Base-by-base conservation (phyloP, 331 rosid species). In the Ulmus americana region DNA sequence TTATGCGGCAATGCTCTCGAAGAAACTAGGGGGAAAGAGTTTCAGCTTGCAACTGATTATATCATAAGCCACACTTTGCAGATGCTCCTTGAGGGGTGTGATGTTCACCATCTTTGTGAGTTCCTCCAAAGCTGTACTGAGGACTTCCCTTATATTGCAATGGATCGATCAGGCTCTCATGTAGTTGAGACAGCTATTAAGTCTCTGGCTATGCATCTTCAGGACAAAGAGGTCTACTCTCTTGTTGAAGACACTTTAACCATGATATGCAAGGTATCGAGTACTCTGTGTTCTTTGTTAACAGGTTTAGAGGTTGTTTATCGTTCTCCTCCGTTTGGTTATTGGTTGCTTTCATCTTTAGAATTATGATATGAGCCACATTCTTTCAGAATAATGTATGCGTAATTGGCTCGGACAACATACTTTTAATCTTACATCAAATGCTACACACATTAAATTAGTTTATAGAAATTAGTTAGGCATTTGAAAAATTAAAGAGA, bases 101-200 rank as follows among this genome's bases (percentile, higher is more conserved):
- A 84, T 39, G 76, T 73, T 0, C 75, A 87, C 10, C 75, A 45
- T 59, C 86, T 92, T 5, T 92, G 95, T 61, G 63, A 74, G 72
- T 92, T 89, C 81, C 83, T 89, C 11, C 83, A 48, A 11, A 70
- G 69, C 51, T 83, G 84, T 68, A 86, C 84, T 0, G 68, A 77
- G 20, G 80, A 82, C 40, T 89, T 92, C 63, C 95, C 86, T 10
- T 74, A 12, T 45, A 87, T 92, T 79, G 88, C 95, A 0, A 85
- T 79, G 91, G 98, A 92, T 67, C 79, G 87, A 62, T 83, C 95
- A 10, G 98, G 98, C 56, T 92, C 97, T 69, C 97, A 86, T 61
- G 96, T 92, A 6, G 98, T 85, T 13, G 91, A 89, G 81, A 68
- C 90, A 8, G 86, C 95, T 45, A 70, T 92, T 41, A 83, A 74